Evolutionary conservation across 164 flowering plant genomes (phyloP), one percentile per base, ranked within the genome.

Genomic region (Stephania yunnanensis): DNA sequence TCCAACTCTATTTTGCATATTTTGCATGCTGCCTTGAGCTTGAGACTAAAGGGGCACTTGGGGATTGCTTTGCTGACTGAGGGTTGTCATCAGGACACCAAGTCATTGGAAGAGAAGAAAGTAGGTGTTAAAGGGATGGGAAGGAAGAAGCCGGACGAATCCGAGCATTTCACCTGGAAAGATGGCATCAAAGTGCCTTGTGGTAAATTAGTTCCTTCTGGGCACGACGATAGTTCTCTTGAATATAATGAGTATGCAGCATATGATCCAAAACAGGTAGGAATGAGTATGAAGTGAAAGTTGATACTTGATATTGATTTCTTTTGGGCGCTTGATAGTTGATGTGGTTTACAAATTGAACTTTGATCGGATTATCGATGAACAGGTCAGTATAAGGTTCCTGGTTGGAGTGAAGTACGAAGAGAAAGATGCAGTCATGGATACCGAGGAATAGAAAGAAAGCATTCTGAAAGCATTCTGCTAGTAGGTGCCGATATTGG

Each of bases 211-310:
- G 72, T 92, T 20, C 82, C 91, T 7, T 89, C 97, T 0, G 89
- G 81, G 67, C 81, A 87, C 68, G 81, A 91, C 66, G 88, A 89
- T 6, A 87, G 92, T 72, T 85, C 87, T 1, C 87, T 94, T 0
- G 92, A 94, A 31, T 92, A 84, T 84, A 90, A 94, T 31, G 92
- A 91, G 70, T 94, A 87, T 66, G 95, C 92, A 3, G 90, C 89
- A 36, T 91, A 91, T 73, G 90, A 92, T 75, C 92, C 96, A 5
- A 84, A 90, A 74, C 92, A 89, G 93, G 97, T 93, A 80, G 6
- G n/a, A n/a, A 19, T 15, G n/a, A 58, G 22, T 58, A 36, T 36
- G 3, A 36, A 36, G 42, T 36, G 42, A 4, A 36, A 36, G 42
- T 36, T 36, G 42, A 36, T 36, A 36, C 42, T 36, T 36, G 42